Conservation (phyloP, 2,329 filamentous ascomycete species). For the Cryoendolithus antarcticus region DNA sequence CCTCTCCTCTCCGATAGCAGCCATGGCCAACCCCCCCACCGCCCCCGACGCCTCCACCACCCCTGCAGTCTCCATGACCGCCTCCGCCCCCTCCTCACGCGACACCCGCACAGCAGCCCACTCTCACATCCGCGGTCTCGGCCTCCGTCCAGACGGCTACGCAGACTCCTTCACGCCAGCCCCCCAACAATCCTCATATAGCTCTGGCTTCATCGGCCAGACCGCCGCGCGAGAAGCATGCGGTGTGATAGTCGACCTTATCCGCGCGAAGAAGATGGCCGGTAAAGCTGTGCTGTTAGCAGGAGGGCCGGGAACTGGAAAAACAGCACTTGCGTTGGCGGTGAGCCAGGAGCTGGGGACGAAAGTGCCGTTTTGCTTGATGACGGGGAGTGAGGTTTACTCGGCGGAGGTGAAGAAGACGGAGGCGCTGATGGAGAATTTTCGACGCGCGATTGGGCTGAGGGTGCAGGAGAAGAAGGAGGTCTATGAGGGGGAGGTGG, state of each 20-base stretch:
- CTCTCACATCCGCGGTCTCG: constrained; percentile 94
- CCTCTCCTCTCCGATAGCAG: too few relatives aligned
- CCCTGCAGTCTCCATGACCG: too few relatives aligned
- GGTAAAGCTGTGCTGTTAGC: constrained; percentile 86
- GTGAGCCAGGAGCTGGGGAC: constrained; percentile 95
- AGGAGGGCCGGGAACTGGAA: constrained; percentile 89
- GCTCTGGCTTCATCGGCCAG: constrained; percentile 74
- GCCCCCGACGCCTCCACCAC: too few relatives aligned
- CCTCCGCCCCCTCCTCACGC: constrained; percentile 35
- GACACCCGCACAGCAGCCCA: constrained; percentile 94
- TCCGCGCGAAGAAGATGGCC: constrained; percentile 94
- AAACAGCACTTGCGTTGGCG: constrained; percentile 88
- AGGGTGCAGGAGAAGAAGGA: constrained; percentile 98
- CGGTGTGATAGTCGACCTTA: constrained; percentile 89
- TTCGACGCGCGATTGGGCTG: constrained; percentile 86
- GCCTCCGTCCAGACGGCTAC: constrained; percentile 71
- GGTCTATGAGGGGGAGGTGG: constrained; percentile 97
- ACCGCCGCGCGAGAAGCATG: constrained; percentile 83
- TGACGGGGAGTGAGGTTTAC: constrained; percentile 96
- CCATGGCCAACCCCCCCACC: too few relatives aligned
- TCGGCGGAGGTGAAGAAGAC: constrained; percentile 99
- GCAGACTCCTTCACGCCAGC: constrained; percentile 47
- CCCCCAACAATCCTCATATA: constrained; percentile 39
- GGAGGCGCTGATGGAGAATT: constrained; percentile 98
- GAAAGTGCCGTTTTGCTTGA: constrained; percentile 96